Evolutionary conservation across 345 rosid species (phyloP).

Genomic region (Garcia nutans): DNA sequence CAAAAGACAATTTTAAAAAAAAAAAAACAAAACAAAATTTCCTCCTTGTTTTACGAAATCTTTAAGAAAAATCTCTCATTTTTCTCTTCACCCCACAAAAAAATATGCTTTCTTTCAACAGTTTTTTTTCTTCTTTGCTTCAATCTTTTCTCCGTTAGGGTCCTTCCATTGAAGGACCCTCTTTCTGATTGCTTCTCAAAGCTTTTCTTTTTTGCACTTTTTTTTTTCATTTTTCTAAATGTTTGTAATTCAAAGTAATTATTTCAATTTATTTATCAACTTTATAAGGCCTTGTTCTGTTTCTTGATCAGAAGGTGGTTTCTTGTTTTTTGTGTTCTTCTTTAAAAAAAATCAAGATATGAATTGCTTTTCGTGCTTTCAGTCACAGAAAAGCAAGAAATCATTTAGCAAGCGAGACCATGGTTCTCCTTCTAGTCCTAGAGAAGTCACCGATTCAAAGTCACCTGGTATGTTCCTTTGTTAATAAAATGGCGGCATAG

Average conservation of each 20-base stretch:
- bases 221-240: not conserved
- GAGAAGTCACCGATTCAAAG: not conserved
- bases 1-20: too few relatives aligned
- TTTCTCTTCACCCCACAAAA: not conserved
- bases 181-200: not conserved
- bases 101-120: not conserved
- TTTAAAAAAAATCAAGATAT: slow-evolving; percentile 5
- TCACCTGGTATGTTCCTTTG: not conserved
- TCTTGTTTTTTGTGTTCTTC: not conserved
- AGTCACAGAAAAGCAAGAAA: slow-evolving; percentile 24
- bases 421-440: slow-evolving; percentile 12
- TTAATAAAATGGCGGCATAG: too few relatives aligned
- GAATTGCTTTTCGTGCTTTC: slow-evolving; percentile 28
- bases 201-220: not conserved
- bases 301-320: not conserved
- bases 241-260: not conserved
- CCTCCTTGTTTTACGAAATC: slow-evolving; percentile 11
- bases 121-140: not conserved
- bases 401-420: slow-evolving; percentile 11
- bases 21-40: not conserved
- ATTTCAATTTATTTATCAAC: too few relatives aligned
- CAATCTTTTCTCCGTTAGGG: slow-evolving; percentile 10
- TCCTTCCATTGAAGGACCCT: slow-evolving; percentile 32
- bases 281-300: too few relatives aligned
- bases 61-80: slow-evolving; percentile 10